Evolutionary conservation across 1,284 basidiomycete species (phyloP).

Genomic region (Sutorius eximius): DNA sequence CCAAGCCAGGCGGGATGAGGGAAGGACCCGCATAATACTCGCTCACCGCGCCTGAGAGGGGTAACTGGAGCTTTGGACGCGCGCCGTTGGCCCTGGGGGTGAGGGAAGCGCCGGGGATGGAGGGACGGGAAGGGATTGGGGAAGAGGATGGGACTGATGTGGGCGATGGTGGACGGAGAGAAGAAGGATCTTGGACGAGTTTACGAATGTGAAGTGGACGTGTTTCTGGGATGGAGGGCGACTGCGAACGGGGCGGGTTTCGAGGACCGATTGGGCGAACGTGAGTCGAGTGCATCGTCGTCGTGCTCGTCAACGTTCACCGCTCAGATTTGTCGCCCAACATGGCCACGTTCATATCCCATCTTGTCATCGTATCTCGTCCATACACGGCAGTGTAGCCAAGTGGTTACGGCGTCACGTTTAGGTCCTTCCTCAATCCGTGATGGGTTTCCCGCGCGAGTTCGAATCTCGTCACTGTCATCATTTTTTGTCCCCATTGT

Average conservation of each 20-base stretch:
- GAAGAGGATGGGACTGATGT: conserved; percentile 36
- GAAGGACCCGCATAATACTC: conserved; percentile 35
- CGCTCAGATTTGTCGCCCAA: neutral
- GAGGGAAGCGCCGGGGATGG: conserved; percentile 29
- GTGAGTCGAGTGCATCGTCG: conserved; percentile 41
- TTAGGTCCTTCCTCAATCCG: conserved; percentile 48
- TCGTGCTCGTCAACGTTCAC: conserved; percentile 5
- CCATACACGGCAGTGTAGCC: conserved; percentile 51
- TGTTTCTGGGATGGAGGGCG: conserved; percentile 43
- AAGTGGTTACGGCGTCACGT: conserved; percentile 65
- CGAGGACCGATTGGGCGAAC: conserved; percentile 62
- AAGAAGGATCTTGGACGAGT: conserved; percentile 26
- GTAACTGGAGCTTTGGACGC: conserved; percentile 34
- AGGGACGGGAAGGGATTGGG: conserved; percentile 33
- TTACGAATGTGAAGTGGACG: conserved; percentile 46
- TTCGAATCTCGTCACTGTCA: conserved; percentile 65
- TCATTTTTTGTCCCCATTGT: conserved; percentile 22
- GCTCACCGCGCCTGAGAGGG: conserved; percentile 30
- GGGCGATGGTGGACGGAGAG: conserved; percentile 39
- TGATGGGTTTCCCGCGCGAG: conserved; percentile 62
- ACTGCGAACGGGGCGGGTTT: conserved; percentile 45
- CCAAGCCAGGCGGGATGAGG: conserved; percentile 31
- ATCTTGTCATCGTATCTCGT: neutral
- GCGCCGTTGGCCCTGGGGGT: conserved; percentile 21
- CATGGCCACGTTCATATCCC: neutral